Conservation (phyloP, 2,329 filamentous ascomycete genomes). For the Fusarium sp. region DNA sequence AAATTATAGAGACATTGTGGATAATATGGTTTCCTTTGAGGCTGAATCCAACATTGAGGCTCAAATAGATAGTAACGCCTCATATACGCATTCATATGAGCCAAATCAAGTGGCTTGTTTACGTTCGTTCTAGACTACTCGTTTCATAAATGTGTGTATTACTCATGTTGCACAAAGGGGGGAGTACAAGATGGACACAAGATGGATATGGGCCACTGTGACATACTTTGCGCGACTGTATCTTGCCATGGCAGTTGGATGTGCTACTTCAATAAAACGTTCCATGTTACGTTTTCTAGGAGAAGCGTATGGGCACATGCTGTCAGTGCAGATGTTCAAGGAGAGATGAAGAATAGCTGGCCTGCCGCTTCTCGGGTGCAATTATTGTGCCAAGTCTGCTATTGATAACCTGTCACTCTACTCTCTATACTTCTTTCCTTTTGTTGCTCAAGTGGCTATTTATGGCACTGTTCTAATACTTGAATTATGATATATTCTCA, state of each 20-base stretch:
- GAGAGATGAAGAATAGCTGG: not conserved
- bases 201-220: not conserved
- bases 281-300: conserved; percentile 22
- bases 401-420: not conserved
- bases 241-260: conserved; percentile 17
- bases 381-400: not conserved
- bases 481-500: not conserved
- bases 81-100: not conserved
- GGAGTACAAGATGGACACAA: conserved; percentile 4
- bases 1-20: not conserved
- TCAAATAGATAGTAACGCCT: not conserved
- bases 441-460: not conserved
- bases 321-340: not conserved
- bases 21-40: not conserved
- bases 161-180: not conserved
- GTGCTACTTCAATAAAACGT: conserved; percentile 21
- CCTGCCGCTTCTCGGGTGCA: not conserved
- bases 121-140: not conserved
- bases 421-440: not conserved
- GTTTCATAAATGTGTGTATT: not conserved
- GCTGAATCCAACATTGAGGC: not conserved
- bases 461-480: not conserved
- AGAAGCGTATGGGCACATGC: not conserved
- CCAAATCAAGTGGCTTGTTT: not conserved
- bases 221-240: conserved; percentile 15